Evolutionary conservation across 129 eudicot species (phyloP).

Genomic region (Helianthus annuus): DNA sequence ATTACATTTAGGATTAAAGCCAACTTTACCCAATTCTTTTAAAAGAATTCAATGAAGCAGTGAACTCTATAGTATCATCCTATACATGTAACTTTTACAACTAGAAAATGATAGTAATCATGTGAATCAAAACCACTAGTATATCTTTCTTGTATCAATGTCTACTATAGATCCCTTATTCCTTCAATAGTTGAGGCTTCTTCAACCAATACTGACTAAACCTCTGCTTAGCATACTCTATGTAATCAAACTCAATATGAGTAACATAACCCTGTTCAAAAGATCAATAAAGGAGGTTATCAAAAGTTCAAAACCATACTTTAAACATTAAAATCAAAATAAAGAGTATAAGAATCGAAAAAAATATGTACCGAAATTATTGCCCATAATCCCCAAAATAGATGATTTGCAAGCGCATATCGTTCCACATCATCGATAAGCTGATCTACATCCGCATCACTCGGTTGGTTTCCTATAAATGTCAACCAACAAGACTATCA

Average conservation of each 20-base stretch:
- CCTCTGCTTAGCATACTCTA: conserved; percentile 65
- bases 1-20: not conserved
- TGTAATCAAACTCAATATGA: conserved; percentile 65
- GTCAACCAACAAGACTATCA: conserved; percentile 16
- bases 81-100: conserved; percentile 20
- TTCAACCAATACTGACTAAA: conserved; percentile 40
- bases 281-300: not conserved
- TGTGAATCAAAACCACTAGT: conserved; percentile 2
- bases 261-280: conserved; percentile 54
- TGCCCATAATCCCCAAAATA: conserved; percentile 97
- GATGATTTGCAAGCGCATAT: conserved; percentile 83
- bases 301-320: not conserved
- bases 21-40: not conserved
- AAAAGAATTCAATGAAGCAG: not conserved
- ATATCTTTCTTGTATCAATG: not conserved
- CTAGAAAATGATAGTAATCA: conserved; percentile 19
- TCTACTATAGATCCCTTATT: not conserved
- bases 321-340: not conserved
- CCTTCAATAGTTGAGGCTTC: conserved; percentile 29
- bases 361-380: conserved; percentile 63
- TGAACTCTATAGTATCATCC: conserved; percentile 23
- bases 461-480: conserved; percentile 48
- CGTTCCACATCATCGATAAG: conserved; percentile 61
- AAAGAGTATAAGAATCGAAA: not conserved
- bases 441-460: conserved; percentile 47